Conservation (phyloP, 2,329 filamentous ascomycete genomes). For the Colletotrichum sp. region DNA sequence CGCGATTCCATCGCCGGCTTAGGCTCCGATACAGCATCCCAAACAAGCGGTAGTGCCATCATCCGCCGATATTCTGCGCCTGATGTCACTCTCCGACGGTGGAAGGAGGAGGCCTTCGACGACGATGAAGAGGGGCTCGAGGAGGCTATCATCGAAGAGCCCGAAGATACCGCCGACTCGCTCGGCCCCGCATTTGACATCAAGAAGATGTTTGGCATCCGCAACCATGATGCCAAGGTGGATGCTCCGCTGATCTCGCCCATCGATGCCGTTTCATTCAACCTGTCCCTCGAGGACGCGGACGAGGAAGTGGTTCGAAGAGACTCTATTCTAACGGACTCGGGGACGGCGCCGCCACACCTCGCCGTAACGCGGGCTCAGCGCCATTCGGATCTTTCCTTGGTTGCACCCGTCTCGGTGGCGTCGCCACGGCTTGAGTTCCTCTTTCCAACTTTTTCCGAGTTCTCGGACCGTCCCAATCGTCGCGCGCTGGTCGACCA, state of each 20-base stretch:
- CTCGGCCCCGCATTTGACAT: neutral
- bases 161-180: neutral
- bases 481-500: constrained; percentile 64
- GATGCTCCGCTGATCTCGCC: constrained; percentile 32
- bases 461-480: constrained; percentile 60
- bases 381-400: constrained; percentile 18
- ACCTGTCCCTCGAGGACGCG: constrained; percentile 30
- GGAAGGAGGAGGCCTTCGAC: constrained; percentile 10
- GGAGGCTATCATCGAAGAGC: constrained; percentile 13
- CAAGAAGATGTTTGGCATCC: constrained; percentile 10
- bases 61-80: constrained; percentile 9
- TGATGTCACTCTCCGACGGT: constrained; percentile 5
- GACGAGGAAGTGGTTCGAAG: constrained; percentile 24
- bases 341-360: neutral
- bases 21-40: constrained; percentile 7
- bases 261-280: constrained; percentile 34
- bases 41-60: neutral
- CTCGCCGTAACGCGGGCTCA: constrained; percentile 19
- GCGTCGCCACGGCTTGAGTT: constrained; percentile 55
- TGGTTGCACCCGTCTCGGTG: constrained; percentile 41
- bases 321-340: constrained; percentile 29
- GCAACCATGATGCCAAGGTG: neutral
- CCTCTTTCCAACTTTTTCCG: constrained; percentile 55
- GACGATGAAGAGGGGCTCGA: constrained; percentile 7
- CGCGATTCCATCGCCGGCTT: constrained; percentile 26